phyloP scores from a whole-genome alignment of 2,329 filamentous ascomycete species.

The Fusarium tjaetaba region DNA sequence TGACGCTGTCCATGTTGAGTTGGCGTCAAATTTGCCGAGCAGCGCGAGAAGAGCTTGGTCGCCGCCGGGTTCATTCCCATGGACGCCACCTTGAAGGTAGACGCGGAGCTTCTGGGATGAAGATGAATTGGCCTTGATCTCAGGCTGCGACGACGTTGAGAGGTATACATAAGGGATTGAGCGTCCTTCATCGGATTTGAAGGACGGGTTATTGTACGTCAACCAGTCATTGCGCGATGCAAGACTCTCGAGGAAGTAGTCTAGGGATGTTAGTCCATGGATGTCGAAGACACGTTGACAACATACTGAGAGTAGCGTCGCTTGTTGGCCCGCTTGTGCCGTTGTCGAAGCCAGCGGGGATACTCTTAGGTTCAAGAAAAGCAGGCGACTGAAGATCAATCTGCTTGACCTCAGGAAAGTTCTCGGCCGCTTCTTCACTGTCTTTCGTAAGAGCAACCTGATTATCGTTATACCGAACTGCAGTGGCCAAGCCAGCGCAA shows the following conservation, averaged over 20 bases:
- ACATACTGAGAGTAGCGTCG: slow-evolving; percentile 27
- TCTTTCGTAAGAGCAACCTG: slow-evolving; percentile 39
- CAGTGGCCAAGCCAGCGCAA: slow-evolving; percentile 28
- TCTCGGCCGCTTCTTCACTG: slow-evolving; percentile 30
- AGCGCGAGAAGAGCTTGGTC: slow-evolving; percentile 43
- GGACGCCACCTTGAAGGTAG: slow-evolving; percentile 43
- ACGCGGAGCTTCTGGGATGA: slow-evolving; percentile 39
- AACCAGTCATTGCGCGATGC: slow-evolving; percentile 37
- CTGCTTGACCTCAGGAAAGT: slow-evolving; percentile 36
- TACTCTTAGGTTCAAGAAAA: slow-evolving; percentile 34
- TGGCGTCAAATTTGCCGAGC: slow-evolving; percentile 43
- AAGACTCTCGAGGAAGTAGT: slow-evolving; percentile 37
- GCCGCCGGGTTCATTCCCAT: slow-evolving; percentile 44
- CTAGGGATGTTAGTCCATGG: slow-evolving; percentile 2
- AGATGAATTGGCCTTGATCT: slow-evolving; percentile 26
- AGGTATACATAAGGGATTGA: slow-evolving; percentile 37
- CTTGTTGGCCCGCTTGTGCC: slow-evolving; percentile 45
- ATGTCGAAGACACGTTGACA: fast-evolving
- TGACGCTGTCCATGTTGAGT: slow-evolving; percentile 38
- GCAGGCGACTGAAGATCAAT: slow-evolving; percentile 43
- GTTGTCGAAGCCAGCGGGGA: slow-evolving; percentile 40
- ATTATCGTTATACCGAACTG: slow-evolving; percentile 42
- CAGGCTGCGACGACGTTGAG: slow-evolving; percentile 9
- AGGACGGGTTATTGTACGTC: slow-evolving; percentile 35
- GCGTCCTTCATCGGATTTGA: slow-evolving; percentile 39